These are phyloP conservation scores for Calocybe gangraenosa DNA, from an alignment of 768 basidiomycete species.

Conservation along the genomic window DNA sequence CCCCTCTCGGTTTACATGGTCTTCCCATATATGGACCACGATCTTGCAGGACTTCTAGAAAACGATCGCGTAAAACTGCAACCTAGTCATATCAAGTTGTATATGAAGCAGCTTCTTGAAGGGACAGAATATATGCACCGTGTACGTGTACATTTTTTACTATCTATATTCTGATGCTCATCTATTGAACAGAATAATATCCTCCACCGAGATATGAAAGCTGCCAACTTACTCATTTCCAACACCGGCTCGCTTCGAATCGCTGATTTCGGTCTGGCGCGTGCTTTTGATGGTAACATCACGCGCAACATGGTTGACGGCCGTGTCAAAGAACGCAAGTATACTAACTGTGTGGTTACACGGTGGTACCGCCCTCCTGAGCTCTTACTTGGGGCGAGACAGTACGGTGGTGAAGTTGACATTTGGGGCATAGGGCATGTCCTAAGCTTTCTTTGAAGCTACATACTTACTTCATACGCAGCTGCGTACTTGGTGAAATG, in stretches of 20 bases:
- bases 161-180: constrained; percentile 5
- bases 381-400: constrained; percentile 80
- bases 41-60: constrained; percentile 90
- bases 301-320: constrained; percentile 33
- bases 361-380: constrained; percentile 95
- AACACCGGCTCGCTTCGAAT: constrained; percentile 80
- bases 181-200: constrained; percentile 73
- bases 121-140: constrained; percentile 95
- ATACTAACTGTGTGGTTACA: constrained; percentile 95
- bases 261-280: constrained; percentile 95
- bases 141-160: constrained; percentile 40
- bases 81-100: constrained; percentile 87
- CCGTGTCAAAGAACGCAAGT: constrained; percentile 58
- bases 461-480: constrained; percentile 23
- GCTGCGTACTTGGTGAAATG: constrained; percentile 98
- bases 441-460: not conserved
- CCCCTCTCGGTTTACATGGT: constrained; percentile 95
- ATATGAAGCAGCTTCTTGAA: constrained; percentile 94
- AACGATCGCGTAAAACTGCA: constrained; percentile 84
- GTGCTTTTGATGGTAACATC: constrained; percentile 62
- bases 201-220: constrained; percentile 98
- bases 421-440: constrained; percentile 96
- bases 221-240: constrained; percentile 92
- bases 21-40: constrained; percentile 99
- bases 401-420: constrained; percentile 93